Base-by-base conservation (phyloP, 257 asterid species). In the Nicotiana otophora region DNA sequence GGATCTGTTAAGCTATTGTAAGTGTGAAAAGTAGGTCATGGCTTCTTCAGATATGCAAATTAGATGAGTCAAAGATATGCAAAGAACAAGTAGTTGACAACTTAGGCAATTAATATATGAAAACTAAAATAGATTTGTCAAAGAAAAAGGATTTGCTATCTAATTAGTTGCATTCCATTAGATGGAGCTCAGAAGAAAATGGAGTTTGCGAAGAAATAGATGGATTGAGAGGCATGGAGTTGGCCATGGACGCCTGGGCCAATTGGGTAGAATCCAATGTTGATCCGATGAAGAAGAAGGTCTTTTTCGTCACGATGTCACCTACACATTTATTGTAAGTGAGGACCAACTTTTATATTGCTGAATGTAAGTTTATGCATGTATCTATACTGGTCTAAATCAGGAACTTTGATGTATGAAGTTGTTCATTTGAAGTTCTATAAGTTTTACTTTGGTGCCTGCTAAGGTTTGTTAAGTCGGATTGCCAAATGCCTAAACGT, bases 301-400 rank as follows among this genome's bases (percentile, higher is more conserved):
- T 93, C 60, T 92, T 95, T 84, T 95, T 93, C 78, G 92, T 95
- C n/a, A 93, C 99, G 67, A 93, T 95, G 98, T 95, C 99, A 19
- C 99, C 99, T 62, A 95, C 98, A 46, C 99, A 95, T 90, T 65
- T 83, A 51, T 4, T 30, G 98, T 95, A 90, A 85, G 90, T 81
- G 77, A 60, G 48, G 36, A 4, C 55, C 16, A 51, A 51, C 5
- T 51, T 51, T 10, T 12, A 51, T 51, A 11, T 51, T 51, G 15
- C 55, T 51, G 55, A 10, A 51, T 51, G 12, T 10, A 10, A 1
- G 16, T 51, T 51, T 9, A 51, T 12, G 55, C 5, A 51, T 12
- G 55, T 1, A 51, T 9, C 4, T 51, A 51, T 36, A 36, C 1
- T 5, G 16, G 16, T 12, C 19, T 3, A 53, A 53, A 53, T 53